These are phyloP conservation scores for Balakata baccata DNA, from an alignment of 345 rosid genomes.

Conservation along the genomic window DNA sequence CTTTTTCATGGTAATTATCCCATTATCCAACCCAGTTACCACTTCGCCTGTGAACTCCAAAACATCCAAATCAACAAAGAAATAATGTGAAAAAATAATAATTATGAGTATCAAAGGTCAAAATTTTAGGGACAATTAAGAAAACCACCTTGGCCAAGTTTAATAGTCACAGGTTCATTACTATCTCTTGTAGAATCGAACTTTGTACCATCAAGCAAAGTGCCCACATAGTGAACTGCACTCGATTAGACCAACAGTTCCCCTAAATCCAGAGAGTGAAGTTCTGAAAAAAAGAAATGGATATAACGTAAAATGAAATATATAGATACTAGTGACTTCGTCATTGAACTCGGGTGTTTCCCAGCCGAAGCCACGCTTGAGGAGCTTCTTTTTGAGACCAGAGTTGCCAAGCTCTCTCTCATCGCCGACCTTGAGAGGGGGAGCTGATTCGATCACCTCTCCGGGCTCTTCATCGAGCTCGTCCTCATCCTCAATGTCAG, in stretches of 20 bases:
- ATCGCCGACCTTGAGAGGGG: slow-evolving; percentile 56
- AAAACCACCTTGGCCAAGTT: slow-evolving; percentile 48
- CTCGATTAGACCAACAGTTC: not conserved
- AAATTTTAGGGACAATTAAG: slow-evolving; percentile 14
- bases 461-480: slow-evolving; percentile 63
- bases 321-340: slow-evolving; percentile 42
- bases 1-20: slow-evolving; percentile 48
- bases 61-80: slow-evolving; percentile 3
- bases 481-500: slow-evolving; percentile 34
- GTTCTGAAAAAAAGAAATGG: slow-evolving; percentile 9
- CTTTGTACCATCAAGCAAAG: slow-evolving; percentile 47
- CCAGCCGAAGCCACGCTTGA: slow-evolving; percentile 44
- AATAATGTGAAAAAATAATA: not conserved
- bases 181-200: slow-evolving; percentile 46
- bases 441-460: slow-evolving; percentile 62
- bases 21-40: slow-evolving; percentile 47
- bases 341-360: slow-evolving; percentile 62
- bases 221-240: slow-evolving; percentile 56
- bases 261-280: not conserved
- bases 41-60: slow-evolving; percentile 39
- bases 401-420: slow-evolving; percentile 42
- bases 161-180: slow-evolving; percentile 35
- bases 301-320: not conserved
- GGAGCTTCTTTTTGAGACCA: slow-evolving; percentile 51
- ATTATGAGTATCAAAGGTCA: slow-evolving; percentile 28